These are phyloP conservation scores for Colletotrichum ledebouriae DNA, from an alignment of 2,329 filamentous ascomycete species.

Conservation along the genomic window DNA sequence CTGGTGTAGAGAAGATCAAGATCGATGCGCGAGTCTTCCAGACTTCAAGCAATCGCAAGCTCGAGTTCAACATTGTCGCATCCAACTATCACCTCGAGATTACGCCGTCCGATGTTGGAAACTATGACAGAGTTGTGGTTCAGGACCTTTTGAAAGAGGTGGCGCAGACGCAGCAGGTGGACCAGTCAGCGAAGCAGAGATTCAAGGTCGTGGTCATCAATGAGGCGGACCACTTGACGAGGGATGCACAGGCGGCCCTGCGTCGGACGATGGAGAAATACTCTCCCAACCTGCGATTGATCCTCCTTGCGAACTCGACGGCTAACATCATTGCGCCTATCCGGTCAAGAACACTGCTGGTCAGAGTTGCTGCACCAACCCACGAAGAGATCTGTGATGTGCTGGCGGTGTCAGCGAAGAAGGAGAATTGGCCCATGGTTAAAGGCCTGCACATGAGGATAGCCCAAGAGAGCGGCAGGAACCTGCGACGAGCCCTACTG, in stretches of 20 bases:
- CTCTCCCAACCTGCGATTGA: conserved; percentile 91
- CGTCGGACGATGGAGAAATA: conserved; percentile 99
- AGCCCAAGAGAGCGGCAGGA: conserved; percentile 90
- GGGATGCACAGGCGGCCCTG: conserved; percentile 95
- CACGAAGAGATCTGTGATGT: conserved; percentile 87
- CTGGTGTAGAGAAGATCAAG: conserved; percentile 99
- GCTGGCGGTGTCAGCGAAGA: conserved; percentile 77
- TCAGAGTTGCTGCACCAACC: conserved; percentile 90
- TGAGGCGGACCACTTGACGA: conserved; percentile 92
- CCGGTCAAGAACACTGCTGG: conserved; percentile 88
- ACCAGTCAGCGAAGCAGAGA: conserved; percentile 86
- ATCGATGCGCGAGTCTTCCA: conserved; percentile 98
- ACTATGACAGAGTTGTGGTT: conserved; percentile 94
- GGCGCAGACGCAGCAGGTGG: conserved; percentile 99
- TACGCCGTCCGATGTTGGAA: conserved; percentile 95
- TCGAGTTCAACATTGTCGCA: conserved; percentile 98
- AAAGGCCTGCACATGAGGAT: conserved; percentile 85
- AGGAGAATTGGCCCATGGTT: conserved; percentile 85
- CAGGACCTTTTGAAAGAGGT: conserved; percentile 98
- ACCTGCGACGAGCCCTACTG: conserved; percentile 87
- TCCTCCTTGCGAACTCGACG: conserved; percentile 93
- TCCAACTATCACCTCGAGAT: conserved; percentile 99
- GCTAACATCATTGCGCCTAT: conserved; percentile 99
- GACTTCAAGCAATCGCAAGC: conserved; percentile 93
- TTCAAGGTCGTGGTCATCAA: conserved; percentile 99